Conservation (phyloP, 176 grass and related monocot genomes). For the Puccinellia tenuiflora region DNA sequence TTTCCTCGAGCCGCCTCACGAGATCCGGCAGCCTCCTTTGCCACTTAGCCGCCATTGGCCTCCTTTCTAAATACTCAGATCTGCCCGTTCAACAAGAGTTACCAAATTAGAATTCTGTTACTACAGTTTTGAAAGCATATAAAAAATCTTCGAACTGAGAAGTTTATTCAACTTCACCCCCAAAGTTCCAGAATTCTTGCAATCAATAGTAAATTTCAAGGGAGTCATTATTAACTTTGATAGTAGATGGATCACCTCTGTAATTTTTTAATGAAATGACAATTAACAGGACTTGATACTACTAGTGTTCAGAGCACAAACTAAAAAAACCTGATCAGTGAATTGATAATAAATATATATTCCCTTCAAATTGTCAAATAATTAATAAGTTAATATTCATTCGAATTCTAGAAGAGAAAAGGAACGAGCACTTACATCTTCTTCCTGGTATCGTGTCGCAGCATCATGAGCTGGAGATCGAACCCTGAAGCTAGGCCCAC, state of each 20-base stretch:
- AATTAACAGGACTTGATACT: neutral
- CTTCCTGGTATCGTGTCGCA: constrained; percentile 24
- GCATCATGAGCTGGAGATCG: constrained; percentile 30
- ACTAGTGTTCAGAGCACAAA: neutral
- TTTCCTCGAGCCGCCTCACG: constrained; percentile 27
- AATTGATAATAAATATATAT: neutral
- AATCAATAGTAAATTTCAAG: neutral
- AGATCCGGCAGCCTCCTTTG: constrained; percentile 25
- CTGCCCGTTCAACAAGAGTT: constrained; percentile 11
- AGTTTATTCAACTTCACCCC: neutral
- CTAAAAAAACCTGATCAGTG: neutral
- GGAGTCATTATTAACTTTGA: neutral
- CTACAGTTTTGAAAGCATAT: neutral
- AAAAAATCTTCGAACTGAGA: neutral
- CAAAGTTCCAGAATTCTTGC: neutral
- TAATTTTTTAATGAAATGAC: constrained; percentile 3
- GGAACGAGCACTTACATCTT: constrained; percentile 62
- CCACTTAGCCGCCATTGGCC: neutral
- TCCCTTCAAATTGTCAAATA: neutral
- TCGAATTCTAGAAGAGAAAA: neutral
- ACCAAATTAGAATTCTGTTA: neutral
- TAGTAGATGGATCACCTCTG: neutral
- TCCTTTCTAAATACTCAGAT: constrained; percentile 28
- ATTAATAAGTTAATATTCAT: neutral
- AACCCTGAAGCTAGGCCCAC: neutral